Evolutionary conservation across 2,329 filamentous ascomycete genomes (phyloP).

Genomic region (Sporothrix variecibatus): DNA sequence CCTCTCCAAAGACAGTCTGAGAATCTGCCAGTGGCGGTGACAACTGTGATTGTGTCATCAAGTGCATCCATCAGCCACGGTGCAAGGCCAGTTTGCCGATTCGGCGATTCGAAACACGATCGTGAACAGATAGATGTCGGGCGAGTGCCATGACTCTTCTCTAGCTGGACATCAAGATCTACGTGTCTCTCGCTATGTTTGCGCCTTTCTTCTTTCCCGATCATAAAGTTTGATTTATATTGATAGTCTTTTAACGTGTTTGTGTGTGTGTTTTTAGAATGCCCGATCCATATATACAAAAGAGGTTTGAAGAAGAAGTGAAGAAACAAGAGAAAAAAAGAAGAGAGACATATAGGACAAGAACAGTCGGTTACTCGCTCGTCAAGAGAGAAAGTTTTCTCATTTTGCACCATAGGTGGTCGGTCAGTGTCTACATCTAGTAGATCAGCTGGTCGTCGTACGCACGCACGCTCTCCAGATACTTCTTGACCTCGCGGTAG

Average conservation of each 20-base stretch:
- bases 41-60: background rate
- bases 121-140: background rate
- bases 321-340: background rate
- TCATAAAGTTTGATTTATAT: slow-evolving; percentile 3
- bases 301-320: background rate
- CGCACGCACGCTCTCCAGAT: slow-evolving; percentile 48
- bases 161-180: background rate
- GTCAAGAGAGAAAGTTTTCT: background rate
- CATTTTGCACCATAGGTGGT: background rate
- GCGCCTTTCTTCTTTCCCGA: background rate
- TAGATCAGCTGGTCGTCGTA: slow-evolving; percentile 50
- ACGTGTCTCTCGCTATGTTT: background rate
- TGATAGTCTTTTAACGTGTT: background rate
- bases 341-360: background rate
- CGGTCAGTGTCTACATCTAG: slow-evolving; percentile 31
- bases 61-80: background rate
- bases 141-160: background rate
- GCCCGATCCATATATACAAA: slow-evolving; percentile 20
- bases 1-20: background rate
- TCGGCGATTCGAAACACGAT: background rate
- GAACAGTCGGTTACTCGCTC: background rate
- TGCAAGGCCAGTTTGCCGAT: background rate
- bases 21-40: background rate
- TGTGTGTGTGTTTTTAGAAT: slow-evolving; percentile 4
- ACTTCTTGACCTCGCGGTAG: slow-evolving; percentile 44